Conservation (phyloP, 371 early-diverging fungal species). For the Mucor lusitanicus region DNA sequence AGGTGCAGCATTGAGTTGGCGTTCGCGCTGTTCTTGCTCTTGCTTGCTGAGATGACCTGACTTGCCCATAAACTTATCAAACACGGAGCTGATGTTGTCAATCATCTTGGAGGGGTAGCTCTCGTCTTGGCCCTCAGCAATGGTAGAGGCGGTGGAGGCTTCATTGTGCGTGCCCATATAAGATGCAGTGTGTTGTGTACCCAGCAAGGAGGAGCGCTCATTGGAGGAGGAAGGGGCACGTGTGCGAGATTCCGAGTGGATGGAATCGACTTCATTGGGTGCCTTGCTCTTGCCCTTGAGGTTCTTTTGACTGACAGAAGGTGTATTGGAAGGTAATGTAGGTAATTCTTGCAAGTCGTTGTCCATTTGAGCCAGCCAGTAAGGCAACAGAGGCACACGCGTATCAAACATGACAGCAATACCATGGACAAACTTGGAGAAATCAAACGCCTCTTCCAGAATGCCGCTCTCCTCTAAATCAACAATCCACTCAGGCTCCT, state of each 20-base stretch:
- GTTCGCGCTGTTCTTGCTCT: neutral
- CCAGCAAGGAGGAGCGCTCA: slow-evolving; percentile 33
- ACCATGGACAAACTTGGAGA: slow-evolving; percentile 99
- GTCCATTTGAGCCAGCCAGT: slow-evolving; percentile 90
- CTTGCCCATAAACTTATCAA: slow-evolving; percentile 17
- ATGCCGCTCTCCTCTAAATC: slow-evolving; percentile 90
- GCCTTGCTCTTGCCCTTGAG: slow-evolving; percentile 13
- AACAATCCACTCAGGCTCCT: slow-evolving; percentile 94
- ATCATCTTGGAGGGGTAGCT: slow-evolving; percentile 14
- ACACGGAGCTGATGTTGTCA: slow-evolving; percentile 12
- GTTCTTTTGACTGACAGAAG: slow-evolving; percentile 8
- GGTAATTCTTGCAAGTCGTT: slow-evolving; percentile 75
- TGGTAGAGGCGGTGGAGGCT: neutral
- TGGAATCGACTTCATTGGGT: slow-evolving; percentile 12
- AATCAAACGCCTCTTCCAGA: slow-evolving; percentile 97
- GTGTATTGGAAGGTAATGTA: slow-evolving; percentile 26
- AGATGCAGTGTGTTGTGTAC: slow-evolving; percentile 3
- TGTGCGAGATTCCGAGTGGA: slow-evolving; percentile 11
- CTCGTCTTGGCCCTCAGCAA: neutral
- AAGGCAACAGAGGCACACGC: slow-evolving; percentile 91
- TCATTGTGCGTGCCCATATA: slow-evolving; percentile 11
- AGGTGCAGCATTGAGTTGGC: slow-evolving; percentile 16
- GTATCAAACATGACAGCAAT: slow-evolving; percentile 89
- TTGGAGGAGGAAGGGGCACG: slow-evolving; percentile 17
- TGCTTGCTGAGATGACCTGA: neutral